Conservation (phyloP, 2,329 filamentous ascomycete species). For the Mariannaea elegans region DNA sequence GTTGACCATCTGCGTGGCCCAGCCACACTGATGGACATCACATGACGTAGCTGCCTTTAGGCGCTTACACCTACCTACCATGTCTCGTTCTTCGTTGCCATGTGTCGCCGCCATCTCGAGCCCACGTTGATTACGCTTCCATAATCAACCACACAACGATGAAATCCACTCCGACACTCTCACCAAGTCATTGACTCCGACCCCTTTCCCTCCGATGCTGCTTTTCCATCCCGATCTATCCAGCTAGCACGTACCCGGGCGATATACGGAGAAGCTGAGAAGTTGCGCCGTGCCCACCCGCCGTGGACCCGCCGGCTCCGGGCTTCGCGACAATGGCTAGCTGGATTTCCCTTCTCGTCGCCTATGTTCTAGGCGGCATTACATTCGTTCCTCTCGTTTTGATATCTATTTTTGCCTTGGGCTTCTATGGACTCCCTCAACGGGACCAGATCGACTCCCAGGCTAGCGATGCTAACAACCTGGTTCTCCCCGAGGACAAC, state of each 20-base stretch:
- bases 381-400: conserved; percentile 84
- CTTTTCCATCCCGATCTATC: conserved; percentile 10
- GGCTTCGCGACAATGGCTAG: conserved; percentile 54
- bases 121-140: conserved; percentile 3
- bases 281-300: conserved; percentile 17
- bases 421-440: conserved; percentile 73
- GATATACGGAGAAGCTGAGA: conserved; percentile 9
- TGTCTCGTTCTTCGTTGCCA: neutral
- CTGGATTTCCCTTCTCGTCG: conserved; percentile 69
- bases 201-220: conserved; percentile 12
- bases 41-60: conserved; percentile 29
- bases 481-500: conserved; percentile 72
- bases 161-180: neutral
- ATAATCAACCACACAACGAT: conserved; percentile 19
- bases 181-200: conserved; percentile 9
- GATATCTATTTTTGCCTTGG: conserved; percentile 67
- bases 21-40: conserved; percentile 13
- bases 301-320: conserved; percentile 30
- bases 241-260: conserved; percentile 22
- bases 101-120: neutral
- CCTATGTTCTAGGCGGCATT: conserved; percentile 86
- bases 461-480: conserved; percentile 45
- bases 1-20: neutral
- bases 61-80: conserved; percentile 8
- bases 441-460: conserved; percentile 51